Base-by-base conservation (phyloP, 2,329 filamentous ascomycete genomes). In the Rosellinia necatrix region DNA sequence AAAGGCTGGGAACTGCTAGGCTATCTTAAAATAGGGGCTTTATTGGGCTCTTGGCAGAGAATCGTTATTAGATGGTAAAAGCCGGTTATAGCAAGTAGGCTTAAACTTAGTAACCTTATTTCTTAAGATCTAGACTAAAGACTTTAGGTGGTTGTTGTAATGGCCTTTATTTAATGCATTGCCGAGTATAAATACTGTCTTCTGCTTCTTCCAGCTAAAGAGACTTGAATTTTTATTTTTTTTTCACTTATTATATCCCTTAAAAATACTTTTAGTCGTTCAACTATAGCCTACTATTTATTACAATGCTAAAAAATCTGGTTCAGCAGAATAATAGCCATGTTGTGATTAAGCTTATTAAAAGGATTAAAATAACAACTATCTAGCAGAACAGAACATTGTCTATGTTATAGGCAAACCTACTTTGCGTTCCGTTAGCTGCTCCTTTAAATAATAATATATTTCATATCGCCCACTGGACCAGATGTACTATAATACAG, bases 21-120 rank as follows among this genome's bases (percentile, higher is more conserved):
- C n/a, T 43, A 43, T 43, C 24, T n/a, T n/a, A 43, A 17, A 43
- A 43, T 43, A 19, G 22, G 22, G 40, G 40, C 40, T 43, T 29
- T 29, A 4, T 43, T 43, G 24, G 13, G 25, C 24, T 43, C 12
- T 43, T 43, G 30, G 40, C 40, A 43, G 40, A 7, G 13, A 43
- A 43, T 29, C 13, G 24, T 43, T 43, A 9, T 43, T n/a, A 43
- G 22, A 43, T 43, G 12, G 27, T 25, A 7, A 43, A 29, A 9
- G 7, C 40, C 22, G 22, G 40, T 17, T 10, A 43, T n/a, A 9
- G 13, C 40, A 43, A 43, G 40, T 19, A 5, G 22, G 40, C 40
- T 6, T 43, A 43, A 9, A 43, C 40, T 43, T 43, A 43, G 22
- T 43, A 4, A 43, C n/a, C 40, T 43, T 43, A 43, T 19, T 30